These are phyloP conservation scores for Chytridium lagenaria DNA, from an alignment of 371 early-diverging fungal genomes.

Conservation along the genomic window DNA sequence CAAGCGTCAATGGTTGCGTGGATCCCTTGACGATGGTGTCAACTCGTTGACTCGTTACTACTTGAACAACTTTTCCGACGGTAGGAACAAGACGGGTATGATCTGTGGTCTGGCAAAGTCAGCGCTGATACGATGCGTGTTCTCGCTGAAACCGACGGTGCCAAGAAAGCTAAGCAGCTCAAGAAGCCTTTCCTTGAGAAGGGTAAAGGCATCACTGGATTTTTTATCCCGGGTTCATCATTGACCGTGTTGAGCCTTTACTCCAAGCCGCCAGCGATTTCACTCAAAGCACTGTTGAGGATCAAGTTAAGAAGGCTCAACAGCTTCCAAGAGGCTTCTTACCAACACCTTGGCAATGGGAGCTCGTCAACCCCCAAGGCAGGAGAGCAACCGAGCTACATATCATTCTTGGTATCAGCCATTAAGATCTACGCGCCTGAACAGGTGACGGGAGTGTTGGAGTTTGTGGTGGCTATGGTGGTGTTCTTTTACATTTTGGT, in stretches of 20 bases:
- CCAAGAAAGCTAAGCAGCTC: slow-evolving; percentile 31
- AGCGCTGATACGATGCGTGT: slow-evolving; percentile 30
- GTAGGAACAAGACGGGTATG: slow-evolving; percentile 56
- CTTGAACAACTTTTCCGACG: slow-evolving; percentile 56
- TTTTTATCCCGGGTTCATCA: slow-evolving; percentile 42
- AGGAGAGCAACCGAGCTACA: slow-evolving; percentile 16
- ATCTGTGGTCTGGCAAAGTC: slow-evolving; percentile 52
- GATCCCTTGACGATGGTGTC: slow-evolving; percentile 52
- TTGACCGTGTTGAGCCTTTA: slow-evolving; percentile 49
- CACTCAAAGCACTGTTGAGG: slow-evolving; percentile 19
- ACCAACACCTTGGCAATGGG: slow-evolving; percentile 4
- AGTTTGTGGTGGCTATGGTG: slow-evolving; percentile 48
- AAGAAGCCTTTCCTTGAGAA: slow-evolving; percentile 41
- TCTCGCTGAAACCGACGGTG: slow-evolving; percentile 40
- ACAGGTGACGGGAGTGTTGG: slow-evolving; percentile 38
- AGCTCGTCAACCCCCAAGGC: not conserved
- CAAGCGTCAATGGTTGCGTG: slow-evolving; percentile 46
- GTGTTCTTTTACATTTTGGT: slow-evolving; percentile 47
- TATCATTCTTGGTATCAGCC: slow-evolving; percentile 40
- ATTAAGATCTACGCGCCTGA: slow-evolving; percentile 51
- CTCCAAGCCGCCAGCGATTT: slow-evolving; percentile 45
- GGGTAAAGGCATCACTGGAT: slow-evolving; percentile 37
- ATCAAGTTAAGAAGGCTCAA: slow-evolving; percentile 30
- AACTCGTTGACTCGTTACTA: slow-evolving; percentile 60
- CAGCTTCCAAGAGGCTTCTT: slow-evolving; percentile 21